Evolutionary conservation across 257 asterid genomes (phyloP).

Genomic region (Solanum okadae): DNA sequence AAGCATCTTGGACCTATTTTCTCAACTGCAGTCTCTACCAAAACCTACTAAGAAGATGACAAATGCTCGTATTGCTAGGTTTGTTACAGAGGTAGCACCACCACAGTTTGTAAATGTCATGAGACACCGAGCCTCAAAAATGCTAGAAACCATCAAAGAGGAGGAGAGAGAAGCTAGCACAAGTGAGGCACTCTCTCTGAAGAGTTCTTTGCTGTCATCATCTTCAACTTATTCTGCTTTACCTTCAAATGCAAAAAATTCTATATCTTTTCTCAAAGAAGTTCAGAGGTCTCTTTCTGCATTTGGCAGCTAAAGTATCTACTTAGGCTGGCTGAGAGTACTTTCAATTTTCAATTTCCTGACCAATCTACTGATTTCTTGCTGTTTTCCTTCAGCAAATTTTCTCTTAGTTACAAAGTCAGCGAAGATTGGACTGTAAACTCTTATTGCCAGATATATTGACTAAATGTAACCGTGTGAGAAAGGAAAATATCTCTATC

Average conservation of each 20-base stretch:
- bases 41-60: conserved; percentile 10
- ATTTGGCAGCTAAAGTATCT: neutral
- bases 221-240: neutral
- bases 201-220: neutral
- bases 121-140: conserved; percentile 43
- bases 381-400: neutral
- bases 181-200: neutral
- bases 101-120: conserved; percentile 48
- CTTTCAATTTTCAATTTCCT: neutral
- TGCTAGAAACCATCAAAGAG: conserved; percentile 43
- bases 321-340: neutral
- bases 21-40: neutral
- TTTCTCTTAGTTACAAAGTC: neutral
- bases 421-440: neutral
- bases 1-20: neutral
- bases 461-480: neutral
- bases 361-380: neutral
- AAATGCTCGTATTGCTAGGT: conserved; percentile 45
- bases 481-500: neutral
- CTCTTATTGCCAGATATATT: neutral
- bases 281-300: conserved; percentile 7
- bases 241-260: neutral
- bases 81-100: conserved; percentile 56
- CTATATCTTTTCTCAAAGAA: neutral
- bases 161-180: conserved; percentile 8